These are phyloP conservation scores for Erodium trifolium DNA, from an alignment of 441 rosid species.

Conservation along the genomic window DNA sequence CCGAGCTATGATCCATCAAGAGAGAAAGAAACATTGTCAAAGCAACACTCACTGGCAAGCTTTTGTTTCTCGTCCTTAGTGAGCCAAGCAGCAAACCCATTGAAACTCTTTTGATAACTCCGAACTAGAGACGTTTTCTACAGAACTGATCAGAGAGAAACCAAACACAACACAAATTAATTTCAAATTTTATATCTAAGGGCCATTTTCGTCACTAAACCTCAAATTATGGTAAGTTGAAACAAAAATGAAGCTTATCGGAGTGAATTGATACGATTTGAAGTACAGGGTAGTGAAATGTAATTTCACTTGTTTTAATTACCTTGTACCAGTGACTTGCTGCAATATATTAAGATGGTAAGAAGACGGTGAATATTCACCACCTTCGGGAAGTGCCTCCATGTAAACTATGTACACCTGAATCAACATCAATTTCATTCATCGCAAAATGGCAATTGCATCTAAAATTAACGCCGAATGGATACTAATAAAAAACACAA, in stretches of 20 bases:
- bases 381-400: conserved; percentile 42
- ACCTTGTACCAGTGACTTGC: conserved; percentile 28
- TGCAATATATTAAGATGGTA: conserved; percentile 35
- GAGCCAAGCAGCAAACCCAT: conserved; percentile 46
- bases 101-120: too few relatives aligned
- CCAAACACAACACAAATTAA: not conserved
- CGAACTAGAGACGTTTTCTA: conserved; percentile 24
- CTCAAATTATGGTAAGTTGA: too few relatives aligned
- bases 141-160: conserved; percentile 18
- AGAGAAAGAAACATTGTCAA: too few relatives aligned
- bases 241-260: too few relatives aligned
- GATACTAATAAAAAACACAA: not conserved
- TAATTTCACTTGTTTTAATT: too few relatives aligned
- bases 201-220: too few relatives aligned
- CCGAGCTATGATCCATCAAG: too few relatives aligned
- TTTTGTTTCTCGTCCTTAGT: conserved; percentile 27
- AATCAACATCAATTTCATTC: not conserved
- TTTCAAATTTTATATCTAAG: too few relatives aligned
- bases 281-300: too few relatives aligned
- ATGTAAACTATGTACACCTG: conserved; percentile 51
- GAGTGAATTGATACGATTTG: too few relatives aligned
- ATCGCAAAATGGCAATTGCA: too few relatives aligned
- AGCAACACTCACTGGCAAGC: conserved; percentile 18
- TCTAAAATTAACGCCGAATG: too few relatives aligned
- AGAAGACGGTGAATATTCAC: conserved; percentile 26